phyloP scores from a whole-genome alignment of 345 rosid species.

The Eucalyptus marginata region DNA sequence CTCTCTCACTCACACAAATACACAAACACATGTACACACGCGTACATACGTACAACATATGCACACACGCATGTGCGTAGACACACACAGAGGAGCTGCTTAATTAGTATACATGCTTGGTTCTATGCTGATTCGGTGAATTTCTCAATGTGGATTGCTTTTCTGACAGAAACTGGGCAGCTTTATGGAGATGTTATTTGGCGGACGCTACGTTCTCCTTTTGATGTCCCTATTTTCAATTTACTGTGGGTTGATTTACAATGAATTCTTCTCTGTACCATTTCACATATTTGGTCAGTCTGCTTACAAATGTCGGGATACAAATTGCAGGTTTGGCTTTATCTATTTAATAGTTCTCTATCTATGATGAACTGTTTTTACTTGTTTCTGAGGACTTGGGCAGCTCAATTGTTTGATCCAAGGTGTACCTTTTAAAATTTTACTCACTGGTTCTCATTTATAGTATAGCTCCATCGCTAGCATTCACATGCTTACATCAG shows the following conservation, averaged over 20 bases:
- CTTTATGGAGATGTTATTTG: constrained; percentile 98
- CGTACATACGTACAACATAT: background rate
- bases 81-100: background rate
- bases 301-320: constrained; percentile 87
- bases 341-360: background rate
- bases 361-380: background rate
- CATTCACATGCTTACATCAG: background rate
- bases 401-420: background rate
- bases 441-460: background rate
- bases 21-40: background rate
- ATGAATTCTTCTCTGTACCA: constrained; percentile 95
- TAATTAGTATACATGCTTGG: background rate
- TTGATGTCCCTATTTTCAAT: constrained; percentile 90
- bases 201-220: constrained; percentile 89
- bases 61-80: background rate
- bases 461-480: background rate
- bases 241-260: constrained; percentile 96
- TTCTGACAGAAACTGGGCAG: constrained; percentile 87
- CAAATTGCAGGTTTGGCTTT: constrained; percentile 55
- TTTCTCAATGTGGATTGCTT: background rate
- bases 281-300: constrained; percentile 90
- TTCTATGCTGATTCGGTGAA: background rate
- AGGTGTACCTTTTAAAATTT: background rate
- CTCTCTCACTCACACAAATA: background rate
- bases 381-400: background rate